Base-by-base conservation (phyloP, 441 rosid species). In the Gossypium aridum region DNA sequence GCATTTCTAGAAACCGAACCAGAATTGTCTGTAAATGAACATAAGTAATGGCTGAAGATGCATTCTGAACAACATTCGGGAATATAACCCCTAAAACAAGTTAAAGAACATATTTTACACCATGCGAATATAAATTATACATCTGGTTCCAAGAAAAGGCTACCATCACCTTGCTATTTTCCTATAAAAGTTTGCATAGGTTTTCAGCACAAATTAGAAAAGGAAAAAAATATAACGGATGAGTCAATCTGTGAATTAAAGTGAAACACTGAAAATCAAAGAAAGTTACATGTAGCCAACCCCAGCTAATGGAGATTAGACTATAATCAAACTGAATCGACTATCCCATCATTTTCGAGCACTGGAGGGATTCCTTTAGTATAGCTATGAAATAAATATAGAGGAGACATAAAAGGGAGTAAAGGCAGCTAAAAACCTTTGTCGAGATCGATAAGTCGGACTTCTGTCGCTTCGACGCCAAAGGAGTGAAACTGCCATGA, bases 391-490 rank as follows among this genome's bases (percentile, higher is more conserved):
- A 47, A 45, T 26, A 16, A 45, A 23, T 45, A 19, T 5, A 4
- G 26, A 45, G 7, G 20, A 71, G 62, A 60, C 51, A 34, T 10
- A 61, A 25, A 25, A 3, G 17, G 20, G 34, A 56, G 12, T 2
- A 59, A 28, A 56, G 19, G 64, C 17, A 28, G 65, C 19, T 10
- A 59, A 65, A 61, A 80, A 95, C 99, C 99, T 92, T 95, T 70
- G 90, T 69, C 28, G 90, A 86, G 76, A 90, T 85, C 37, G 96
- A 85, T 67, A 88, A 78, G 75, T 86, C 90, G 34, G 92, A 80
- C 84, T 91, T 95, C 25, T 89, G 98, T 16, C 97, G 88, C 79
- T 95, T 95, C 61, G 88, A 72, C 49, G 87, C 79, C n/a, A 89
- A 85, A 76, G 89, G 74, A 71, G 84, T 79, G 78, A 89, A 76